Evolutionary conservation across 305 asterid genomes (phyloP), one percentile per base, ranked within the genome.

Genomic region (Fraxinus paxiana): DNA sequence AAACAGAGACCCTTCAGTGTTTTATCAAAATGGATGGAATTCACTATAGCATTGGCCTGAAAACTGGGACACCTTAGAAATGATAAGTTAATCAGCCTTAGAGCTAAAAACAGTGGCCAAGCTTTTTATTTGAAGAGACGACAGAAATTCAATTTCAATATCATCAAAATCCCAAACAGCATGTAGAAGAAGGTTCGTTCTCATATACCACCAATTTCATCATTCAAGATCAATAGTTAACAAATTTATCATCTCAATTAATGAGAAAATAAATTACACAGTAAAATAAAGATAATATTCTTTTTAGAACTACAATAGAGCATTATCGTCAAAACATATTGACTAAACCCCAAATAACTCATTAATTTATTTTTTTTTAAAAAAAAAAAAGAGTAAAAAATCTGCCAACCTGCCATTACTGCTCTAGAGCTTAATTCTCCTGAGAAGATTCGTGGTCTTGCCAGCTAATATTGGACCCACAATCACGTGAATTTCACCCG

Each of bases 381-480:
- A 10, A 17, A 46, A 48, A 48, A 4, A 15, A 4, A 3, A 2
- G 26, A 56, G 26, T 56, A 51, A 59, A 20, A 20, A 59, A 75
- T 26, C 18, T 30, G 13, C 88, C 48, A 78, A 92, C 99, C 98
- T 96, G 88, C 95, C 96, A 54, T 81, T 90, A 80, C 84, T 84
- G 87, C 91, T 88, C 83, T 93, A 97, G 61, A 90, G 69, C 90
- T 91, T 91, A 83, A 91, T 94, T 84, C 97, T 90, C 85, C 85
- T 87, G 22, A 96, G 92, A 69, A 96, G 90, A 35, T 97, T 92
- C 80, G 95, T 92, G 63, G 97, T 94, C 84, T 96, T 94, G 6
- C 97, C 97, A n/a, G 99, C 92, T 85, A 96, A 94, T 98, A 96
- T 92, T 84, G 98, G 97, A 4, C 99, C 99, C 87, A 96, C 93